phyloP scores from a whole-genome alignment of 176 grass and related monocot genomes.

The Aegilops longissima region DNA sequence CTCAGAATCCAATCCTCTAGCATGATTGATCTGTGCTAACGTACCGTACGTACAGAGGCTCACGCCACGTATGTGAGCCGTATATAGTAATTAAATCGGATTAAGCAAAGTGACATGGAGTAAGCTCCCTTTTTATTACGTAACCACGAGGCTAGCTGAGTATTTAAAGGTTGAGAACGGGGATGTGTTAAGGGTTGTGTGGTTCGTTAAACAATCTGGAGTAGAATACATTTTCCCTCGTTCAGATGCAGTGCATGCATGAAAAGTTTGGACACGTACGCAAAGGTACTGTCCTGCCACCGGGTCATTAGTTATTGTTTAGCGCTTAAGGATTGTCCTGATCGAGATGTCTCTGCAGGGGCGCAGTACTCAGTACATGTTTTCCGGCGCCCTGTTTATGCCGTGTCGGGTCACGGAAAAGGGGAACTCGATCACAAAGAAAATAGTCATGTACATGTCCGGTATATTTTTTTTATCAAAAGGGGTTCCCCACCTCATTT shows the following conservation, averaged over 20 bases:
- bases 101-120: not conserved
- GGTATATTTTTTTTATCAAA: not conserved
- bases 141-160: not conserved
- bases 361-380: not conserved
- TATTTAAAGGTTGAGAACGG: not conserved
- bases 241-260: not conserved
- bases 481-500: too few species aligned
- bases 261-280: not conserved
- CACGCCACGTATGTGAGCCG: not conserved
- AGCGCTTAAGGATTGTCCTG: not conserved
- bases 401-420: not conserved
- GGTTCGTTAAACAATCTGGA: not conserved
- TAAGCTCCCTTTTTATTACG: not conserved
- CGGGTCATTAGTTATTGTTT: not conserved
- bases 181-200: constrained; percentile 16
- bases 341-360: not conserved
- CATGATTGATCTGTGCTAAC: not conserved
- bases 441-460: not conserved
- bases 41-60: not conserved
- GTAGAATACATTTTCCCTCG: not conserved
- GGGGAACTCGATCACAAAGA: not conserved
- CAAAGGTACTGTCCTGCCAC: not conserved
- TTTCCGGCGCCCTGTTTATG: not conserved
- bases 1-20: constrained; percentile 17
- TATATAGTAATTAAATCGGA: not conserved